A percentile compares a stretch with the other conserved stretches of the same genome.
Evolutionary conservation across 192 early-diverging fungal species (phyloP).

Genomic region (Gonapodya sp.): DNA sequence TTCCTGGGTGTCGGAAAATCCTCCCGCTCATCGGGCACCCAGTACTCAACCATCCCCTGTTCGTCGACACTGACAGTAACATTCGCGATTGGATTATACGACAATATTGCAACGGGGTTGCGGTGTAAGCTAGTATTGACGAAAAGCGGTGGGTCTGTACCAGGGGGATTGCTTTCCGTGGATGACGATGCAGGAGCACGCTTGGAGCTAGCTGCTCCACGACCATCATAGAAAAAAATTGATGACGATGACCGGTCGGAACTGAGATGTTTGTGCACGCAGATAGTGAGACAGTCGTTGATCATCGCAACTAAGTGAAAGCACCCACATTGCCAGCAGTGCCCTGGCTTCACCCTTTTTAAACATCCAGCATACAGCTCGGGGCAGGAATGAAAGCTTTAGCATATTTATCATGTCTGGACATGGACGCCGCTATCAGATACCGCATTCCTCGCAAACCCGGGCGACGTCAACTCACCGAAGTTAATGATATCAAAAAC

Average conservation of each 20-base stretch:
- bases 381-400: constrained; percentile 64
- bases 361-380: constrained; percentile 74
- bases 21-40: constrained; percentile 56
- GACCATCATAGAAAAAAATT: constrained; percentile 79
- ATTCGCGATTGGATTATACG: constrained; percentile 64
- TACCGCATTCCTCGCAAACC: no score
- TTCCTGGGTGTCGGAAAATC: constrained; percentile 21
- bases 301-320: not conserved
- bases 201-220: constrained; percentile 12
- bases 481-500: constrained; percentile 95
- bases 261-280: constrained; percentile 24
- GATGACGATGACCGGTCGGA: constrained; percentile 60
- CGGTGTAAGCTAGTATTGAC: not conserved
- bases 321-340: constrained; percentile 63
- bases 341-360: constrained; percentile 74
- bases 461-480: constrained; percentile 46
- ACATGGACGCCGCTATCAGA: no score
- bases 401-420: constrained; percentile 97
- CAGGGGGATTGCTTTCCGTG: not conserved
- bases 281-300: not conserved
- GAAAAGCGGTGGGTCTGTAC: not conserved
- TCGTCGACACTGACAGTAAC: constrained; percentile 74
- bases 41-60: constrained; percentile 91
- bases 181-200: not conserved
- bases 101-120: constrained; percentile 6